Evolutionary conservation across 23 red algal genomes (phyloP).

Genomic region (Gracilariopsis chorda): DNA sequence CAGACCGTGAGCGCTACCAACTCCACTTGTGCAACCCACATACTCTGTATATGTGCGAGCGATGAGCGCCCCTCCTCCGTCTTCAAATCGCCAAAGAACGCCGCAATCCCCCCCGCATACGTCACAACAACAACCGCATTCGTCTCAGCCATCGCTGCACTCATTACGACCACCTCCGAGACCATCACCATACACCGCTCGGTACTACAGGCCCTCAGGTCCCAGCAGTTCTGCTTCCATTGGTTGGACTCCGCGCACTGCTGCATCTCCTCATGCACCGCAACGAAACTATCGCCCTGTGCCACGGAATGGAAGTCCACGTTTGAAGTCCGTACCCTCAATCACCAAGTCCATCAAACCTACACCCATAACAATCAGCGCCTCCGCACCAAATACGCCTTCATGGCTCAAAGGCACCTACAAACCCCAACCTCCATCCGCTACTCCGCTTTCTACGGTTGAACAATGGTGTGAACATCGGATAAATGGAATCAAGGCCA

Average conservation of each 20-base stretch:
- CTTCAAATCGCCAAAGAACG: slow-evolving; percentile 1
- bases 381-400: slow-evolving; percentile 26
- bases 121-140: not conserved
- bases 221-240: slow-evolving; percentile 1
- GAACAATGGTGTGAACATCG: slow-evolving; percentile 51
- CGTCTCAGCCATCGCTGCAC: not conserved
- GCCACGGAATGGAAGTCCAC: not conserved
- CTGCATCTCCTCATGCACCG: slow-evolving; percentile 18
- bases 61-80: not conserved
- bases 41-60: too few relatives aligned
- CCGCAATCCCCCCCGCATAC: slow-evolving; percentile 24
- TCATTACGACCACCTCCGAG: not conserved
- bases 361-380: not conserved
- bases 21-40: too few relatives aligned
- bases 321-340: slow-evolving; percentile 8
- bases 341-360: slow-evolving; percentile 13
- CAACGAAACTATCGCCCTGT: not conserved
- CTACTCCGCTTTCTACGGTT: slow-evolving; percentile 1
- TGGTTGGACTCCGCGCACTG: slow-evolving; percentile 49
- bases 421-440: slow-evolving; percentile 8
- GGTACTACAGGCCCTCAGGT: not conserved
- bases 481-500: slow-evolving; percentile 5
- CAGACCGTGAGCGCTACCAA: too few relatives aligned
- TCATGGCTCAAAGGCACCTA: slow-evolving; percentile 57
- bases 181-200: slow-evolving; percentile 6